Conservation (phyloP, 768 basidiomycete species). For the Panaeolus cyanescens region DNA sequence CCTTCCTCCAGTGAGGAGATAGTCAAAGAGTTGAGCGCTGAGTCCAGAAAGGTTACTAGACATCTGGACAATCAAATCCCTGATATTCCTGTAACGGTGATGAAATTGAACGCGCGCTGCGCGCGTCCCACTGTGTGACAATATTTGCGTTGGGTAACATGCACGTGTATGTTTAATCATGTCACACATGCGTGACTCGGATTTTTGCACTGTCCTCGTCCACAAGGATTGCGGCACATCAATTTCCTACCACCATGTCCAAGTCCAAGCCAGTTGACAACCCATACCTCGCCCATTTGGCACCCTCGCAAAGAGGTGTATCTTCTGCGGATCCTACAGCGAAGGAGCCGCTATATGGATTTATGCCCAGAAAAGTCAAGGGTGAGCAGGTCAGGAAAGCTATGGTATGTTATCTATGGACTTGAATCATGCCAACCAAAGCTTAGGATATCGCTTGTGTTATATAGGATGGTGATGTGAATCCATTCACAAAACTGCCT, state of each 20-base stretch:
- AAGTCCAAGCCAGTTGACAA: conserved; percentile 37
- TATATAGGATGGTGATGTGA: conserved; percentile 78
- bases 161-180: background rate
- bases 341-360: conserved; percentile 71
- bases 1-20: no score
- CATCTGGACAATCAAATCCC: no score
- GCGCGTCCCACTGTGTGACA: no score
- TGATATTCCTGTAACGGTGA: no score
- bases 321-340: conserved; percentile 13
- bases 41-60: no score
- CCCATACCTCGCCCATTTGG: conserved; percentile 54
- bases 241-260: conserved; percentile 7
- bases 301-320: conserved; percentile 38
- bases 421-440: background rate
- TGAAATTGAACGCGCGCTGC: background rate
- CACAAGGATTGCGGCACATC: no score
- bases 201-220: background rate
- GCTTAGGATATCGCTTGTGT: conserved; percentile 32
- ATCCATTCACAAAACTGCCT: conserved; percentile 86
- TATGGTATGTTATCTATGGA: conserved; percentile 53
- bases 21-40: no score
- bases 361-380: conserved; percentile 68
- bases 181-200: background rate
- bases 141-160: background rate
- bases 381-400: conserved; percentile 67